A percentile compares a stretch with the other conserved stretches of the same genome.
Conservation (phyloP, 306 rosid species). For the Ormosia semicastrata region DNA sequence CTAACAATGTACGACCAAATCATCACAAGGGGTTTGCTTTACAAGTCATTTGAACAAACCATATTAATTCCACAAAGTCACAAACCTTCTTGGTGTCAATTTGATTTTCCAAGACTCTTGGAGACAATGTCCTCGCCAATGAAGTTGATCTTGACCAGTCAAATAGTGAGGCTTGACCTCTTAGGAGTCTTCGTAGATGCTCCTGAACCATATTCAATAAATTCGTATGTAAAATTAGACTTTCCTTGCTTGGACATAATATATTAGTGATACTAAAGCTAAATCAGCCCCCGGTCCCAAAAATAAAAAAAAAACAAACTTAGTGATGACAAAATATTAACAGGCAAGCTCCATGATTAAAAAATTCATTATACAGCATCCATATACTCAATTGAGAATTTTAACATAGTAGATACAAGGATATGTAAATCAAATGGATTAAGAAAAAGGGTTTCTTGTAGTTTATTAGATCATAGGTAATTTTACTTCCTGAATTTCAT, state of each 20-base stretch:
- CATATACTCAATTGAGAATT: not conserved
- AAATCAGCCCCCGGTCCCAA: not conserved
- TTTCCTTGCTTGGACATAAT: slow-evolving; percentile 1
- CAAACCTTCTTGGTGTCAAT: slow-evolving; percentile 96
- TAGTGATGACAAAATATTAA: not conserved
- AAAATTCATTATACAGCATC: slow-evolving; percentile 2
- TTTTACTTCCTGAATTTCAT: not conserved
- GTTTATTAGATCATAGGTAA: slow-evolving; percentile 6
- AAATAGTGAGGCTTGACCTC: slow-evolving; percentile 97
- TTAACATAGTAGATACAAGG: not conserved
- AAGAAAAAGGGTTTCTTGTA: not conserved
- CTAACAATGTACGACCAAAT: slow-evolving; percentile 5
- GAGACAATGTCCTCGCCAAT: slow-evolving; percentile 92
- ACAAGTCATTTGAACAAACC: slow-evolving; percentile 21
- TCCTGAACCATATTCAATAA: slow-evolving; percentile 57
- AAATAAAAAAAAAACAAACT: not conserved
- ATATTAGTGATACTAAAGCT: not conserved
- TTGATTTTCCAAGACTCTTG: slow-evolving; percentile 97
- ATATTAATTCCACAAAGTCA: slow-evolving; percentile 25
- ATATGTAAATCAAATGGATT: slow-evolving; percentile 10
- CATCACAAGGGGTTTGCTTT: not conserved
- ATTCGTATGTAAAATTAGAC: slow-evolving; percentile 6
- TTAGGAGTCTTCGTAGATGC: slow-evolving; percentile 88
- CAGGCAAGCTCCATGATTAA: not conserved
- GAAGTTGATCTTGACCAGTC: slow-evolving; percentile 96